phyloP scores from a whole-genome alignment of 768 basidiomycete genomes.

The Wakefieldia striispora region DNA sequence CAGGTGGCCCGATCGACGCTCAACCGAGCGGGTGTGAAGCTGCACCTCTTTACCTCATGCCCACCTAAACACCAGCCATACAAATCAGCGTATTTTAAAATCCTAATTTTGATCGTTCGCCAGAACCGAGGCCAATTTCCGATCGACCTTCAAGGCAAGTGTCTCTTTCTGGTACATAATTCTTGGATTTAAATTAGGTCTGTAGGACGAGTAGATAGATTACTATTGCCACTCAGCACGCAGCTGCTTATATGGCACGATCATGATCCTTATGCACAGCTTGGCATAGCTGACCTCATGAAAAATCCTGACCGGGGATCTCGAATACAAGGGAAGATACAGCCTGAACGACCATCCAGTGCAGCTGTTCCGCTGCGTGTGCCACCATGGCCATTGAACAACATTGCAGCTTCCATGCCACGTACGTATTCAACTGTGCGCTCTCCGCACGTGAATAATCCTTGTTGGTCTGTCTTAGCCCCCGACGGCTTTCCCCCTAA shows the following conservation, averaged over 20 bases:
- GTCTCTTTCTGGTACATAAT: background rate
- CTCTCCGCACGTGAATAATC: background rate
- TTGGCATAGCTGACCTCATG: conserved; percentile 35
- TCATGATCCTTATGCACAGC: conserved; percentile 31
- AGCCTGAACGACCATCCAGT: conserved; percentile 15
- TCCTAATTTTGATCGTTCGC: conserved; percentile 41
- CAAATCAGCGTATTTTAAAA: conserved; percentile 49
- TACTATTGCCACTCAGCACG: conserved; percentile 34
- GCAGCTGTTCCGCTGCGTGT: conserved; percentile 10
- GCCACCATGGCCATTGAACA: conserved; percentile 26
- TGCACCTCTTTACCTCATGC: conserved; percentile 48
- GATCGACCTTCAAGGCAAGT: conserved; percentile 28
- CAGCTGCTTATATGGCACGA: conserved; percentile 29
- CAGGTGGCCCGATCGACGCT: conserved; percentile 52
- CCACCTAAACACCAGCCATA: conserved; percentile 36
- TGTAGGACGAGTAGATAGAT: conserved; percentile 31
- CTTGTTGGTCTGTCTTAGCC: conserved; percentile 30
- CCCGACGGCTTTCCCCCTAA: conserved; percentile 36
- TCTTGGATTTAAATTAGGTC: background rate
- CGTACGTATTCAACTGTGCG: conserved; percentile 30
- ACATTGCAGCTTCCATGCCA: conserved; percentile 33
- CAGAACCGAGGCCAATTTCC: conserved; percentile 30
- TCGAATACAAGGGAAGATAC: conserved; percentile 14
- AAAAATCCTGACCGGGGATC: conserved; percentile 14
- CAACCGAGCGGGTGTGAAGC: conserved; percentile 37